Conservation (phyloP, 495 filamentous ascomycete species). For the Trypethelium eluteriae region DNA sequence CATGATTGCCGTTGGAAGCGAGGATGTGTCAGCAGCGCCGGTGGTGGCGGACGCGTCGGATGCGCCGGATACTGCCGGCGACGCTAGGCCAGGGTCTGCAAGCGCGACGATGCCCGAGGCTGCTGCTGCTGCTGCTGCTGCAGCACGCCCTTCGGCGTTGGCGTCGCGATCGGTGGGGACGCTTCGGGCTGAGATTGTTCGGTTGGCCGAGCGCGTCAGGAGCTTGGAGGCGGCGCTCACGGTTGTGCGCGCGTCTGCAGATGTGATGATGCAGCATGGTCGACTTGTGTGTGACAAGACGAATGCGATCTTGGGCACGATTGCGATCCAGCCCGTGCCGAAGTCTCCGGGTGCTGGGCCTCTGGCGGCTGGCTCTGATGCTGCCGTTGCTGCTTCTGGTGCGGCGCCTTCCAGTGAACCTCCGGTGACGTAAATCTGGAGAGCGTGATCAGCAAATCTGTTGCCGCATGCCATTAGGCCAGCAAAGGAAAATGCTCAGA, state of each 20-base stretch:
- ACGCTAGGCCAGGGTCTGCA: background rate
- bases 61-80: conserved; percentile 11
- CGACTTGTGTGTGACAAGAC: background rate
- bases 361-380: background rate
- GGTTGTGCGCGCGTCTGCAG: background rate
- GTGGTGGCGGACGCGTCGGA: background rate
- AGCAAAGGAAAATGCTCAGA: background rate
- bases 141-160: background rate
- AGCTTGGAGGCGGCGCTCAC: background rate
- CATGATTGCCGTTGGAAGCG: background rate
- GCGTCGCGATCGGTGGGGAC: background rate
- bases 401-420: background rate
- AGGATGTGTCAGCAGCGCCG: background rate
- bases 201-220: background rate
- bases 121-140: too few relatives aligned
- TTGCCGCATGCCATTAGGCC: background rate
- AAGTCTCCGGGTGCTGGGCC: background rate
- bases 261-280: background rate
- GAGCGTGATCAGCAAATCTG: background rate
- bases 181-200: background rate
- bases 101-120: background rate
- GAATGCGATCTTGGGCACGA: background rate
- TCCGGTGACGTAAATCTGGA: background rate
- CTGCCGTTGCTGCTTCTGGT: background rate
- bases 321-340: background rate